Conservation (phyloP, 345 rosid species). For the Hibiscus syriacus region DNA sequence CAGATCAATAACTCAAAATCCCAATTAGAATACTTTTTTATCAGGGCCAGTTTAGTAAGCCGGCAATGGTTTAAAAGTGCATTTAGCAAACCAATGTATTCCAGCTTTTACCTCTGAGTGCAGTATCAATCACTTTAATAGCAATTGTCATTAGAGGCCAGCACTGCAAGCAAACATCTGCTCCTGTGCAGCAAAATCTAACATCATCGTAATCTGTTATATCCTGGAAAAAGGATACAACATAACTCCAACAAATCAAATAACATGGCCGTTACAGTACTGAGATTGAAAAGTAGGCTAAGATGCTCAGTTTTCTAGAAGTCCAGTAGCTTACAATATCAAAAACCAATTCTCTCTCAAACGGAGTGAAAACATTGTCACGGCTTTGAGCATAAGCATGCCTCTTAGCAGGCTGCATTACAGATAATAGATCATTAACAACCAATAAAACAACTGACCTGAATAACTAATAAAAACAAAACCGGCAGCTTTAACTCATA, state of each 20-base stretch:
- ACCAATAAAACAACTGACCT: no score
- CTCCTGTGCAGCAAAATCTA: constrained; percentile 91
- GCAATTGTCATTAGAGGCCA: constrained; percentile 90
- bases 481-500: background rate
- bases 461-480: background rate
- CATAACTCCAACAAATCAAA: constrained; percentile 17
- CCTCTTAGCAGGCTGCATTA: constrained; percentile 67
- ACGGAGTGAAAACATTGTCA: constrained; percentile 69
- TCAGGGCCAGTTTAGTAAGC: background rate
- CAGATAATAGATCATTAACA: background rate
- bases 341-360: constrained; percentile 72
- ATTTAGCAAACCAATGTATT: background rate
- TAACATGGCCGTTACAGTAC: background rate
- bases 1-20: background rate
- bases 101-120: constrained; percentile 56
- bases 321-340: constrained; percentile 56
- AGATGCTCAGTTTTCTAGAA: background rate
- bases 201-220: constrained; percentile 85
- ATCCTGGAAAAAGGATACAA: constrained; percentile 39
- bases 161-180: constrained; percentile 84
- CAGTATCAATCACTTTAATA: constrained; percentile 75
- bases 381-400: constrained; percentile 67
- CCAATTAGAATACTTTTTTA: background rate
- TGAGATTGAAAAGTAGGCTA: background rate
- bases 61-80: background rate